Evolutionary conservation across 2,329 filamentous ascomycete genomes (phyloP), one percentile per base, ranked within the genome.

Genomic region (Fusarium staphyleae): DNA sequence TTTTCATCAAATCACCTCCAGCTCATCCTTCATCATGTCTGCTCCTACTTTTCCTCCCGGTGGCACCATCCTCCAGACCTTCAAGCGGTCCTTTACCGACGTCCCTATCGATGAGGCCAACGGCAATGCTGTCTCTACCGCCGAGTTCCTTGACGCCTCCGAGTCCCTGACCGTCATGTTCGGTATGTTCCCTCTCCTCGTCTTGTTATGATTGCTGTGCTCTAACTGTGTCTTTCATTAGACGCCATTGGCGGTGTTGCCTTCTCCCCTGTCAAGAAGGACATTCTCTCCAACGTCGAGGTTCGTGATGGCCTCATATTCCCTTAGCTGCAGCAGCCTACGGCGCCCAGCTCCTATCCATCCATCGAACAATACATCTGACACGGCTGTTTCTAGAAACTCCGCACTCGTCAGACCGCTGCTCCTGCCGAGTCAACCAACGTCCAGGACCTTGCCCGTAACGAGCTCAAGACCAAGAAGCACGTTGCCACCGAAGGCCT

Each of bases 281-380:
- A 99, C 76, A 90, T 99, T 80, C 75, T 85, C 41, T 90, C 90
- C 73, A 99, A 99, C 78, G 84, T 98, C 78, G 93, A 92, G 84
- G 91, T 95, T 74, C 60, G 72, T 65, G 8, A 32, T 24, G 9
- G 16, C 40, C 39, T 41, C 24, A 36, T 14, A 26, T 37, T 36
- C n/a, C 30, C 10, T 14, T 49, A 10, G 49, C 48, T 28, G 29
- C 40, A 36, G 29, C 40, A 36, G 22, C n/a, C 30, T 18, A 5
- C 33, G 15, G 16, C 13, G n/a, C 24, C 19, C 6, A 39, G n/a
- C 18, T 12, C 16, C 14, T 15, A 12, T 3, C 29, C 14, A 12
- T 4, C 26, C 10, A 5, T 2, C 14, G 12, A 13, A 47, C 19
- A 48, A 13, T 12, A 54, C 49, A 28, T 47, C 65, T 70, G 19